Conservation (phyloP, 805 yeast genomes). For the Yarrowia hollandica region DNA sequence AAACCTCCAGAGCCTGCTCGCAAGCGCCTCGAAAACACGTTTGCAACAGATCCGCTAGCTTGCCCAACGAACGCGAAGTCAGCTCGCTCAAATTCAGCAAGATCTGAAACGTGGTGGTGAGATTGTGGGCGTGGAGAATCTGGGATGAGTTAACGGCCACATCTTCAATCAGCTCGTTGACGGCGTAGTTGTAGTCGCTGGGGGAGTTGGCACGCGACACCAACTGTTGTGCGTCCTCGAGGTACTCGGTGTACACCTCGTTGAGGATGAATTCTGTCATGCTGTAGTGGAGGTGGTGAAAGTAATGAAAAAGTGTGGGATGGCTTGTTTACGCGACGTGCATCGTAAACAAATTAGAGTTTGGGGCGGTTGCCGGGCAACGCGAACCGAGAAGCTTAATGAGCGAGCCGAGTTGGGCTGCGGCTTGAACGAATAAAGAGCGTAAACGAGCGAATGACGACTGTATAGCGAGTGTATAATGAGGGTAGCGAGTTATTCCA, state of each 20-base stretch:
- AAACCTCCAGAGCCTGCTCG: not conserved
- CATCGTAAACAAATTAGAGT: not conserved
- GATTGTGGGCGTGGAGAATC: not conserved
- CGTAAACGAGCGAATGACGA: too few relatives aligned
- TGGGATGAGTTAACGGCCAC: conserved; percentile 8
- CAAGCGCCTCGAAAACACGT: conserved; percentile 16
- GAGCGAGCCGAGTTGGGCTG: too few relatives aligned
- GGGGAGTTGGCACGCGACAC: conserved; percentile 24
- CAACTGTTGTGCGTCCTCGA: conserved; percentile 16
- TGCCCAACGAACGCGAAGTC: conserved; percentile 18
- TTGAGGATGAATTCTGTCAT: conserved; percentile 20
- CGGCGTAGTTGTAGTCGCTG: conserved; percentile 20
- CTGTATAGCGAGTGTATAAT: too few relatives aligned
- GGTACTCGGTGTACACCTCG: conserved; percentile 21
- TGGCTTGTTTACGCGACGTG: conserved; percentile 21
- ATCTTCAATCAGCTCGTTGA: conserved; percentile 24
- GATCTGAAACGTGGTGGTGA: conserved; percentile 22
- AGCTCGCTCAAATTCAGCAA: conserved; percentile 11
- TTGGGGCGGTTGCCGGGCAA: conserved; percentile 10
- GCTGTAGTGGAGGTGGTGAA: not conserved
- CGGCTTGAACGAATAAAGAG: too few relatives aligned
- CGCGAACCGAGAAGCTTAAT: not conserved
- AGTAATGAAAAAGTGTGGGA: not conserved
- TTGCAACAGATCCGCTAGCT: conserved; percentile 19
- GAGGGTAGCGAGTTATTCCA: too few relatives aligned